A percentile compares a stretch with the other conserved stretches of the same genome.
phyloP scores from a whole-genome alignment of 108 stramenopile genomes.

The Pseudonitzschia pungens region DNA sequence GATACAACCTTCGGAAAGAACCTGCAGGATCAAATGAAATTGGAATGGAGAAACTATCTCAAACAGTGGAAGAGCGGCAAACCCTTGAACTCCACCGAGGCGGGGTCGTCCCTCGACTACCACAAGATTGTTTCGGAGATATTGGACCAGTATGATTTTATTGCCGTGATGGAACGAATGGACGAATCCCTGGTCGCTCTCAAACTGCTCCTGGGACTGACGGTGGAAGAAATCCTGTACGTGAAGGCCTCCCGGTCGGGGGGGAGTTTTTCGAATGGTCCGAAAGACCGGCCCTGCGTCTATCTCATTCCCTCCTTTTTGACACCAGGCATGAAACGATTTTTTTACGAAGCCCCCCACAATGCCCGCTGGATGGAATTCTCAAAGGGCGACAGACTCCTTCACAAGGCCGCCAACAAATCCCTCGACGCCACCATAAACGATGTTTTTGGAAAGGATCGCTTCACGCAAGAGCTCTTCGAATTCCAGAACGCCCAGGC shows the following conservation, averaged over 20 bases:
- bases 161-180: conserved; percentile 55
- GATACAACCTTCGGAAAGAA: neutral
- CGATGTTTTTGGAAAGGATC: conserved; percentile 29
- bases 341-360: conserved; percentile 9
- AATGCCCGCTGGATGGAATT: conserved; percentile 19
- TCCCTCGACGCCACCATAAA: conserved; percentile 57
- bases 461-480: conserved; percentile 15
- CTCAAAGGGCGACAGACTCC: conserved; percentile 35
- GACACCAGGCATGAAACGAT: conserved; percentile 28
- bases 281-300: conserved; percentile 17
- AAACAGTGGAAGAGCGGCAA: neutral
- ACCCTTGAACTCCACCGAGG: neutral
- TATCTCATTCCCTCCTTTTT: conserved; percentile 33
- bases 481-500: conserved; percentile 6
- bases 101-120: neutral
- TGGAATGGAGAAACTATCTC: neutral
- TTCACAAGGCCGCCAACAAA: conserved; percentile 43
- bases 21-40: neutral
- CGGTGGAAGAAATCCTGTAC: conserved; percentile 23
- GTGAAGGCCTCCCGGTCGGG: conserved; percentile 12
- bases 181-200: conserved; percentile 53
- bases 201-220: conserved; percentile 31
- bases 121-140: conserved; percentile 19
- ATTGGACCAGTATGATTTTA: conserved; percentile 47
- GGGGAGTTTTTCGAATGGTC: conserved; percentile 15